Evolutionary conservation across 2,329 filamentous ascomycete species (phyloP).

Genomic region (Coleophoma eucalyptorum): DNA sequence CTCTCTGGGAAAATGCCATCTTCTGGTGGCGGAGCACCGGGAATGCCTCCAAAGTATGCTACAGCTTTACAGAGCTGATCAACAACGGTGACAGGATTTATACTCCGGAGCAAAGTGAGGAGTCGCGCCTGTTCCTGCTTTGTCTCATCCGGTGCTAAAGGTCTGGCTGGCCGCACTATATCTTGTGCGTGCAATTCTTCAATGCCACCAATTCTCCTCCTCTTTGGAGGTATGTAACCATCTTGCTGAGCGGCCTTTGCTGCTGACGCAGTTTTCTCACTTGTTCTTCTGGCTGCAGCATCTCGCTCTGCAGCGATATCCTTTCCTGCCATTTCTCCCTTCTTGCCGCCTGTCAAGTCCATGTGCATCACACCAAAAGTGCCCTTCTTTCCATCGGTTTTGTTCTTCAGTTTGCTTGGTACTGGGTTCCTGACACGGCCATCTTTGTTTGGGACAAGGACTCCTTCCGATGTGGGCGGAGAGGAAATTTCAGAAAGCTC

Average conservation of each 20-base stretch:
- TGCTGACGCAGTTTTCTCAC: slow-evolving; percentile 56
- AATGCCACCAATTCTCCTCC: slow-evolving; percentile 7
- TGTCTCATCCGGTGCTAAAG: slow-evolving; percentile 42
- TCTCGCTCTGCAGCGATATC: slow-evolving; percentile 52
- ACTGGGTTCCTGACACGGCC: slow-evolving; percentile 53
- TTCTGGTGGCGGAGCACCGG: slow-evolving; percentile 46
- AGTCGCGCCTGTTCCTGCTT: slow-evolving; percentile 58
- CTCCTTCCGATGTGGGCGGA: slow-evolving; percentile 20
- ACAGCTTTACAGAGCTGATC: slow-evolving; percentile 60
- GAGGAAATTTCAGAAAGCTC: slow-evolving; percentile 50
- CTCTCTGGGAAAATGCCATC: slow-evolving; percentile 52
- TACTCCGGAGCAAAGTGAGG: slow-evolving; percentile 49
- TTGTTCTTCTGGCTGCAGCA: slow-evolving; percentile 54
- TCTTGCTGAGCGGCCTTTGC: slow-evolving; percentile 52
- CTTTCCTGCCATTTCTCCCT: slow-evolving; percentile 27
- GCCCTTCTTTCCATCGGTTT: slow-evolving; percentile 50
- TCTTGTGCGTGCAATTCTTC: slow-evolving; percentile 13
- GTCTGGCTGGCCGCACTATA: slow-evolving; percentile 19
- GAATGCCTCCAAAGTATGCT: slow-evolving; percentile 60
- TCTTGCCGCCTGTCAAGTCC: slow-evolving; percentile 33
- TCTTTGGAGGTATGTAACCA: slow-evolving; percentile 45
- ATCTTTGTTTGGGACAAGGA: slow-evolving; percentile 36
- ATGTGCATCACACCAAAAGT: slow-evolving; percentile 64
- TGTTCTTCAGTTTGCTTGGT: slow-evolving; percentile 58
- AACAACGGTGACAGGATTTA: slow-evolving; percentile 53